Conservation (phyloP, 1,284 basidiomycete species). For the Sporisorium exsertum region DNA sequence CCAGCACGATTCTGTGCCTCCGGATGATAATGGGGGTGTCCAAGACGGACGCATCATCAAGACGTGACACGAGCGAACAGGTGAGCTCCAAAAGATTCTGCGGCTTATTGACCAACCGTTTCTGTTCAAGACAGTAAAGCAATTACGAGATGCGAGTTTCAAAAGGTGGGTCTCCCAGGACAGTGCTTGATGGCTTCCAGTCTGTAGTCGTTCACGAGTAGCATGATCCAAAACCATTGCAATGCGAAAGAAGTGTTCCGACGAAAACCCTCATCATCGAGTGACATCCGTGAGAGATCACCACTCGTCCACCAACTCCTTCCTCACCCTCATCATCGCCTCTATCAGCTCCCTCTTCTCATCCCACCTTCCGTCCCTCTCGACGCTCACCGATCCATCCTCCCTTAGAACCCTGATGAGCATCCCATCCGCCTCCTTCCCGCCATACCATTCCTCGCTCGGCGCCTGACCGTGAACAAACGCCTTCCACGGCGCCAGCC, state of each 20-base stretch:
- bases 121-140: not conserved
- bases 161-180: not conserved
- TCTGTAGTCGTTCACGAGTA: not conserved
- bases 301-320: slow-evolving; percentile 19
- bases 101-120: not conserved
- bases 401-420: slow-evolving; percentile 17
- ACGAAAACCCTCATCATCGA: not conserved
- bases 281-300: not conserved
- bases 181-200: not conserved
- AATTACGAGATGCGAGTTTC: not conserved
- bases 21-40: too few relatives aligned
- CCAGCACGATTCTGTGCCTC: too few relatives aligned
- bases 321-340: slow-evolving; percentile 22
- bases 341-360: slow-evolving; percentile 28
- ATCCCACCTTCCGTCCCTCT: slow-evolving; percentile 24
- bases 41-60: not conserved
- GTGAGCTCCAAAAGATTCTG: not conserved
- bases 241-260: slow-evolving; percentile 23
- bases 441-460: slow-evolving; percentile 19
- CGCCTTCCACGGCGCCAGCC: slow-evolving; percentile 21
- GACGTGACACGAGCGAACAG: not conserved
- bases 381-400: slow-evolving; percentile 17
- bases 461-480: slow-evolving; percentile 29
- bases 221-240: not conserved
- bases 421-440: slow-evolving; percentile 2